Evolutionary conservation across 2,329 filamentous ascomycete species (phyloP), one percentile per base, ranked within the genome.

Genomic region (Apiospora saccharicola): DNA sequence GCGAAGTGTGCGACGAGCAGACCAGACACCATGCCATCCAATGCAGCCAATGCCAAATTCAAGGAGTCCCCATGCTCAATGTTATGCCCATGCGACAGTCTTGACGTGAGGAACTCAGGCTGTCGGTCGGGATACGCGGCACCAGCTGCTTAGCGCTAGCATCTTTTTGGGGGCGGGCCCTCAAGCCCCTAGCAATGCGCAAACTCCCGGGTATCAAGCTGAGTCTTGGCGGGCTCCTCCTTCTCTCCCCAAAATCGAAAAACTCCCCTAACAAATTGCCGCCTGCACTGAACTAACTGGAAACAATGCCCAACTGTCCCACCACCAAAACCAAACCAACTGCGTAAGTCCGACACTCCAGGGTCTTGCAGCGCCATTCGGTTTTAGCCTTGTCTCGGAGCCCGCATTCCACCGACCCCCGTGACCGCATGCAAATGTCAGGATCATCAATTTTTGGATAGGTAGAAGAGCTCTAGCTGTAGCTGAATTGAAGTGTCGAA

Each of bases 1-100:
- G 46, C 19, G 46, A 47, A 41, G 37, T 41, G 68, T 49, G 46
- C 74, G 75, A 76, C 72, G 73, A 70, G 69, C 74, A 71, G 24
- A 37, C 26, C 7, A 19, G 19, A 47, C 19, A 19, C 44, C 44
- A 47, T 47, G 46, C 19, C 46, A n/a, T 49, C 37, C 37, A 41
- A n/a, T n/a, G 22, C 46, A n/a, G 64, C 37, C 44, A 61, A 44
- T 71, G 51, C 68, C 61, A 69, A 51, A 44, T 71, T 51, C 68
- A 64, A 69, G 61, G 43, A 71, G 53, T 26, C 47, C 51, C 73
- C 57, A 64, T 64, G 57, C 34, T 64, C 57, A 6, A 41, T 64
- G 57, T 64, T 64, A 64, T 64, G 57, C 57, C 57, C 57, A 75
- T 74, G 73, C 70, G 71, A 73, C 71, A 64, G 10, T 64, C 34